A percentile compares a stretch with the other conserved stretches of the same genome.
phyloP scores from a whole-genome alignment of 495 filamentous ascomycete genomes.

The Tuber magnatum region DNA sequence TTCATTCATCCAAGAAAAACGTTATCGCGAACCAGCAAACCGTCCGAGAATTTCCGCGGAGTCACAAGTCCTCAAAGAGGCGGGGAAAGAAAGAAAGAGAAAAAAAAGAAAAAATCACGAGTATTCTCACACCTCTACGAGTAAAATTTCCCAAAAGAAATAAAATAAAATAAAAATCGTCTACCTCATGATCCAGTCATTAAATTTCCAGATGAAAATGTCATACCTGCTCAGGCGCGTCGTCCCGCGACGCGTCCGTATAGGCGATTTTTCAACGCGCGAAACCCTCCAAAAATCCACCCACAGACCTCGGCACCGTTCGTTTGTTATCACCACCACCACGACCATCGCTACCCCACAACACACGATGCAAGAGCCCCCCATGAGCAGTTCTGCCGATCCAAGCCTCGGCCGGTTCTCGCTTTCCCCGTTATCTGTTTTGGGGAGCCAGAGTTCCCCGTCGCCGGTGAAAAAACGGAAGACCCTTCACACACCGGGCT shows the following conservation, averaged over 20 bases:
- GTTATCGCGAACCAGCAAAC: background rate
- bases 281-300: background rate
- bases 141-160: no score
- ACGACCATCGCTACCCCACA: background rate
- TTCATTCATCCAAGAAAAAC: background rate
- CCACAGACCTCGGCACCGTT: background rate
- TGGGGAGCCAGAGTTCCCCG: constrained; percentile 18
- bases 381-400: background rate
- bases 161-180: background rate
- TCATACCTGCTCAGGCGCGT: background rate
- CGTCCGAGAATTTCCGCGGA: background rate
- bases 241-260: background rate
- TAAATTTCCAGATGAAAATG: background rate
- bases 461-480: constrained; percentile 32
- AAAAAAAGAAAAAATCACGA: background rate
- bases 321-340: background rate
- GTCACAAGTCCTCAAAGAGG: background rate
- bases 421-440: background rate
- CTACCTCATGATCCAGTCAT: background rate
- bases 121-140: background rate
- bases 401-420: background rate
- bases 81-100: no score
- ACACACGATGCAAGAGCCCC: background rate
- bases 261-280: background rate
- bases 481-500: constrained; percentile 17